Evolutionary conservation across 768 basidiomycete species (phyloP).

Genomic region (Gymnopilus junonius): DNA sequence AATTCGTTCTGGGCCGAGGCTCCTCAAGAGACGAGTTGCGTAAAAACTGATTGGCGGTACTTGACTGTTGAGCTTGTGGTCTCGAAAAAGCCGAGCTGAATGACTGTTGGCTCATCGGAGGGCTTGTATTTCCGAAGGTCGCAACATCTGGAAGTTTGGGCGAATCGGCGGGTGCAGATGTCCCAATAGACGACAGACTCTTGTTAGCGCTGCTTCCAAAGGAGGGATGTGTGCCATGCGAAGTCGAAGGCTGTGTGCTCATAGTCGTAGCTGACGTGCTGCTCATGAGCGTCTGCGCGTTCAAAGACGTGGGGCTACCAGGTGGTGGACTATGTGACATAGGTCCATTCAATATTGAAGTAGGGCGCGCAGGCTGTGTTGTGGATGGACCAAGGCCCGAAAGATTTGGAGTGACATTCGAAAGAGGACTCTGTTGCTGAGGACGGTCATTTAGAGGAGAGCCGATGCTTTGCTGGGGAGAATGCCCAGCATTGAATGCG

Average conservation of each 20-base stretch:
- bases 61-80: background rate
- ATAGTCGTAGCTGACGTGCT: conserved; percentile 9
- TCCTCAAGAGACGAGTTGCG: conserved; percentile 4
- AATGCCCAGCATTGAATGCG: conserved; percentile 11
- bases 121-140: conserved; percentile 3
- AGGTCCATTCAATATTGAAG: conserved; percentile 14
- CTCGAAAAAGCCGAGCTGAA: background rate
- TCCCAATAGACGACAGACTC: conserved; percentile 16
- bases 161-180: conserved; percentile 10
- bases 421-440: conserved; percentile 1
- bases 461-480: conserved; percentile 14
- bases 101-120: conserved; percentile 4
- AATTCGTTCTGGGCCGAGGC: conserved; percentile 7
- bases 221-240: conserved; percentile 4
- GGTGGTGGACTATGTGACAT: conserved; percentile 24
- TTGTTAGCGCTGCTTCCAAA: conserved; percentile 4
- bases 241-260: conserved; percentile 14
- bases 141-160: conserved; percentile 4
- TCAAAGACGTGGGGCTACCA: conserved; percentile 11
- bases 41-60: conserved; percentile 6
- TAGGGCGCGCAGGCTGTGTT: background rate
- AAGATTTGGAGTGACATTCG: background rate
- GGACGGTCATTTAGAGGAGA: conserved; percentile 3
- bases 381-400: background rate
- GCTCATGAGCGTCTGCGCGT: conserved; percentile 2